Evolutionary conservation across 2,329 filamentous ascomycete species (phyloP).

Genomic region (Aspergillus sp.): DNA sequence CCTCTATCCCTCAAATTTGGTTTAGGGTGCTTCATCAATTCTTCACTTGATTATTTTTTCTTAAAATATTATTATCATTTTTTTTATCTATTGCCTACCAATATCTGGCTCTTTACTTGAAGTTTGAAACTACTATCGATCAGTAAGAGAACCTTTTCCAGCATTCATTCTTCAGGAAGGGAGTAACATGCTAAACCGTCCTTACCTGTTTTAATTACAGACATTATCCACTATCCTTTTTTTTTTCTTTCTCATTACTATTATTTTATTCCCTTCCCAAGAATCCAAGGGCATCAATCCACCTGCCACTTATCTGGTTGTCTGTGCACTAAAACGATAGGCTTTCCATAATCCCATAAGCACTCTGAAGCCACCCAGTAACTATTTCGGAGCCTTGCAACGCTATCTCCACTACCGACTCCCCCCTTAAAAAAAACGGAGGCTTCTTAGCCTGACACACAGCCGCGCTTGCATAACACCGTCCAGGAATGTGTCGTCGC

Average conservation of each 20-base stretch:
- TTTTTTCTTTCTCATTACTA: background rate
- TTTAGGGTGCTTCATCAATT: background rate
- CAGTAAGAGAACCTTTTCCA: background rate
- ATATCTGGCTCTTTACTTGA: background rate
- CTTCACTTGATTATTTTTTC: background rate
- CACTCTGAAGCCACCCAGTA: constrained; percentile 20
- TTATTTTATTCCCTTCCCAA: background rate
- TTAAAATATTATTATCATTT: background rate
- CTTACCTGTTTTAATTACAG: background rate
- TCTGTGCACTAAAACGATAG: constrained; percentile 18
- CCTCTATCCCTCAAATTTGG: constrained; percentile 1
- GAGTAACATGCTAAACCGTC: background rate
- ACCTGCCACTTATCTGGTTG: constrained; percentile 1
- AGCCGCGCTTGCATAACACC: constrained; percentile 32
- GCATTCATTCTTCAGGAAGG: background rate
- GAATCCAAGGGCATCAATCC: background rate
- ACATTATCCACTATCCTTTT: background rate
- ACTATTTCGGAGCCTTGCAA: constrained; percentile 23
- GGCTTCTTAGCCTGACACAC: constrained; percentile 30
- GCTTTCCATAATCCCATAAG: constrained; percentile 18
- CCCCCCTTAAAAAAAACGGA: constrained; percentile 26
- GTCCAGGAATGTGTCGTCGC: constrained; percentile 29
- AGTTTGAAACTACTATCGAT: background rate
- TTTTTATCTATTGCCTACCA: background rate
- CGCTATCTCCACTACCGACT: constrained; percentile 25